These are phyloP conservation scores for Pinus tabuliformis DNA, from an alignment of 75 land plant genomes.

Conservation along the genomic window DNA sequence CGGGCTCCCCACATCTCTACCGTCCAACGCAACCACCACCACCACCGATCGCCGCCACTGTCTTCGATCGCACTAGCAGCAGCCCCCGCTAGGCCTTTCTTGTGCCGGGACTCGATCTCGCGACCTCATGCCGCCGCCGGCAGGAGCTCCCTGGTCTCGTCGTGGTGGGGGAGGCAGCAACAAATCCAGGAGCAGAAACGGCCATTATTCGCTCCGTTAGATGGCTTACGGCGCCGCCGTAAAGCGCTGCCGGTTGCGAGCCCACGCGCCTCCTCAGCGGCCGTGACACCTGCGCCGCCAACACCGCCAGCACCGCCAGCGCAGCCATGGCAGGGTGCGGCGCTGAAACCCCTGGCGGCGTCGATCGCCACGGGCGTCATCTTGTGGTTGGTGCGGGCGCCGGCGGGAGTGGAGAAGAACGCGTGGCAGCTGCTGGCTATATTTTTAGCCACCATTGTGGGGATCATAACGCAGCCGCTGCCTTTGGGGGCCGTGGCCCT, in stretches of 20 bases:
- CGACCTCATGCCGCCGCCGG: background rate
- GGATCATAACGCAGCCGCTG: constrained; percentile 90
- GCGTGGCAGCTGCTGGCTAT: constrained; percentile 98
- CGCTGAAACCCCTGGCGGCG: constrained; percentile 66
- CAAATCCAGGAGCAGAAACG: background rate
- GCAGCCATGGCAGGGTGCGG: constrained; percentile 89
- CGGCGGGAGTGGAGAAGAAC: constrained; percentile 70
- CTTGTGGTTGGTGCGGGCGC: constrained; percentile 80
- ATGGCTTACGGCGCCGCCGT: background rate
- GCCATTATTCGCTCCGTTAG: background rate
- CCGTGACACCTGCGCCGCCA: constrained; percentile 14
- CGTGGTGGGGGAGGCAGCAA: background rate
- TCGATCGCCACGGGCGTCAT: constrained; percentile 79
- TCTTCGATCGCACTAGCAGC: background rate
- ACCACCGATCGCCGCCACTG: background rate
- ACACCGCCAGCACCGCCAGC: constrained; percentile 18
- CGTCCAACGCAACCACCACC: no score
- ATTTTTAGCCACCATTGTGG: constrained; percentile 92
- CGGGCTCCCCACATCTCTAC: background rate
- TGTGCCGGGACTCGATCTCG: background rate
- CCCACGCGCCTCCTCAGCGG: constrained; percentile 23
- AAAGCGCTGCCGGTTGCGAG: background rate
- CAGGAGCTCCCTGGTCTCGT: background rate
- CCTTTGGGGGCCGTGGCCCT: constrained; percentile 95
- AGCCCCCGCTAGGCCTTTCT: background rate